Evolutionary conservation across 2,329 filamentous ascomycete genomes (phyloP), one percentile per base, ranked within the genome.

Genomic region (Geosmithia putterillii): DNA sequence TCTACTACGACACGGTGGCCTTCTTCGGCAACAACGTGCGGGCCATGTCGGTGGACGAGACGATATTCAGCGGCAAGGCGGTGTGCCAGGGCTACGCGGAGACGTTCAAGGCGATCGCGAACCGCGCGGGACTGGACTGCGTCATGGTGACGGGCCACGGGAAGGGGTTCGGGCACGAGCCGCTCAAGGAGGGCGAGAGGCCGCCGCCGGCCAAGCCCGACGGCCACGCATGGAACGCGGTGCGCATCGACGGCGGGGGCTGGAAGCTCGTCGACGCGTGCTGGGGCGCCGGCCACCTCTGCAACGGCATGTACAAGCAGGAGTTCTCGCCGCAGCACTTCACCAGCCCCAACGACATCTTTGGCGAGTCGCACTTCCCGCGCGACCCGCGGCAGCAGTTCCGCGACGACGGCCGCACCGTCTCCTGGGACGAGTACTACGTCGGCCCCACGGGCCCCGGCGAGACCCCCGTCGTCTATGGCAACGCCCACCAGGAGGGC

Each of bases 191-290:
- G 0, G 84, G 83, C 3, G 70, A 83, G 42, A 66, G 74, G 0
- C 58, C 83, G 0, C 89, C 89, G 2, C 72, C 77, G 0, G 73
- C 71, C 18, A 66, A 80, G 42, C 64, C 74, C 0, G 70, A 64
- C 5, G 75, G 76, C 1, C 90, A 96, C 60, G 90, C 92, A 0
- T 95, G 92, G 92, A 95, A 95, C 55, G 89, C 85, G 0, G 86
- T 95, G 7, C 74, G 79, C 42, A 87, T 96, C 46, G 90, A 96
- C 53, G 76, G 80, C 21, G 86, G 86, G 2, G 76, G 79, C 50
- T 96, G 90, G 90, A 95, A 95, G 62, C 73, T 96, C 1, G 65
- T 96, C 41, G 92, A 98, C 55, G 64, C 83, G 1, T 96, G 90
- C 57, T 98, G 92, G 92, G 92, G 92, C 35, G 86, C 90, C 0